These are phyloP conservation scores for Phytopythium sindhum DNA, from an alignment of 352 stramenopile genomes.

Conservation along the genomic window DNA sequence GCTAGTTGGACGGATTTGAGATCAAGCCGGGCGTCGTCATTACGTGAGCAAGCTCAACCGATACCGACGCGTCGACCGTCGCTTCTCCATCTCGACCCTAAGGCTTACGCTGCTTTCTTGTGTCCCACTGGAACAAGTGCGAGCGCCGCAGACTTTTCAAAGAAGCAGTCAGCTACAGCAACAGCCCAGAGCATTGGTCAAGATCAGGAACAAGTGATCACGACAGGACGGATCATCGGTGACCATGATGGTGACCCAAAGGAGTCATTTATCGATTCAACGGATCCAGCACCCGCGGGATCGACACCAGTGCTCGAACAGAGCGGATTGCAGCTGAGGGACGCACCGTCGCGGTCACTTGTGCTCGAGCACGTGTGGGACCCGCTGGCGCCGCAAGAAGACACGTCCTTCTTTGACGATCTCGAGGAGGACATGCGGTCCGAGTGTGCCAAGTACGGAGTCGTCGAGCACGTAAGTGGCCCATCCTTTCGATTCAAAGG, in stretches of 20 bases:
- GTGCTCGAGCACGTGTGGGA: slow-evolving; percentile 65
- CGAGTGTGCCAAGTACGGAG: slow-evolving; percentile 69
- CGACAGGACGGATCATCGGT: no score
- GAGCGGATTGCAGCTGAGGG: slow-evolving; percentile 9
- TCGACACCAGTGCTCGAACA: neutral
- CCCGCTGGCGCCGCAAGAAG: slow-evolving; percentile 40
- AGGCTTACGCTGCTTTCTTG: neutral
- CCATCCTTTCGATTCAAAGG: no score
- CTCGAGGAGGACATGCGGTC: slow-evolving; percentile 76
- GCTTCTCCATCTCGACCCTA: neutral
- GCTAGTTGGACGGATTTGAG: slow-evolving; percentile 73
- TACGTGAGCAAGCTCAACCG: slow-evolving; percentile 38
- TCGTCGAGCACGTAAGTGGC: slow-evolving; percentile 42
- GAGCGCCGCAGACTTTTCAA: slow-evolving; percentile 40
- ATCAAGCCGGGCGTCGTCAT: slow-evolving; percentile 83
- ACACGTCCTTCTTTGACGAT: slow-evolving; percentile 58
- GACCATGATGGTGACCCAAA: neutral
- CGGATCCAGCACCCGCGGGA: neutral
- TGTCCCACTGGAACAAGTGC: slow-evolving; percentile 22
- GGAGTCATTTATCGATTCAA: neutral
- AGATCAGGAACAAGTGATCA: neutral
- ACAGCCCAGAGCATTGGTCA: neutral
- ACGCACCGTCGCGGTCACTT: slow-evolving; percentile 57
- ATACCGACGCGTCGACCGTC: neutral
- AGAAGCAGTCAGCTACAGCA: slow-evolving; percentile 13